Percentiles rank a stretch among this genome's conserved stretches.
Conservation (phyloP, 352 stramenopile genomes). For the Phytopythium helicoides region DNA sequence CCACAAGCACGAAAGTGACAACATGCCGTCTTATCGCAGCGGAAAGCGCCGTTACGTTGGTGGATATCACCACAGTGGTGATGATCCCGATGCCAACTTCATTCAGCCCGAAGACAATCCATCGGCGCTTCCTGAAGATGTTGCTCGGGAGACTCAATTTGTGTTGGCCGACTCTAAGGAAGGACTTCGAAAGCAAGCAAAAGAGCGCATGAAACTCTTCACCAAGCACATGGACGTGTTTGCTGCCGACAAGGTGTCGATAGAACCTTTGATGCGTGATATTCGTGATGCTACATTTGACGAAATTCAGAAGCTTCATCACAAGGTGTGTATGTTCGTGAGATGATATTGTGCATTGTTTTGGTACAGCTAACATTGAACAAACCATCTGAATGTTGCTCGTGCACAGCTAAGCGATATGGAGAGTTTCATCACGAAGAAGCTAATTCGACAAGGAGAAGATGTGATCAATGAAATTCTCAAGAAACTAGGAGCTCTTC, state of each 20-base stretch:
- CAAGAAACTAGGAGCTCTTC: slow-evolving; percentile 34
- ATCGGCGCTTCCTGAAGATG: slow-evolving; percentile 69
- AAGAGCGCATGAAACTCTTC: slow-evolving; percentile 20
- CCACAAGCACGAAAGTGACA: slow-evolving; percentile 17
- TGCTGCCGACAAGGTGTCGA: slow-evolving; percentile 18
- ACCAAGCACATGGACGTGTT: slow-evolving; percentile 28
- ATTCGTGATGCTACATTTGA: slow-evolving; percentile 14
- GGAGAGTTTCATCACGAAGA: slow-evolving; percentile 38
- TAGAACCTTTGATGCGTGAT: slow-evolving; percentile 22
- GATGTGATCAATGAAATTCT: slow-evolving; percentile 74
- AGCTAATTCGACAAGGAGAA: slow-evolving; percentile 58
- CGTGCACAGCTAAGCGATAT: slow-evolving; percentile 38
- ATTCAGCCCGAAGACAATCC: slow-evolving; percentile 86
- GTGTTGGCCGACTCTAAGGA: slow-evolving; percentile 26
- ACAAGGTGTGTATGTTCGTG: slow-evolving; percentile 17
- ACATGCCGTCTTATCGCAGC: neutral
- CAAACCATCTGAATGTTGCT: too few relatives aligned
- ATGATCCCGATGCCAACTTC: slow-evolving; percentile 64
- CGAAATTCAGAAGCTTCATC: slow-evolving; percentile 26
- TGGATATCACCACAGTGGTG: slow-evolving; percentile 55
- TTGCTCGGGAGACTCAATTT: slow-evolving; percentile 58
- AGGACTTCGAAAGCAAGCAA: slow-evolving; percentile 39
- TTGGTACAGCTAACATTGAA: slow-evolving; percentile 1
- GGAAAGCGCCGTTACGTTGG: slow-evolving; percentile 47
- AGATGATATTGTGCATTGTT: neutral